Conservation (phyloP, 108 stramenopile genomes). For the Bacterosira constricta region DNA sequence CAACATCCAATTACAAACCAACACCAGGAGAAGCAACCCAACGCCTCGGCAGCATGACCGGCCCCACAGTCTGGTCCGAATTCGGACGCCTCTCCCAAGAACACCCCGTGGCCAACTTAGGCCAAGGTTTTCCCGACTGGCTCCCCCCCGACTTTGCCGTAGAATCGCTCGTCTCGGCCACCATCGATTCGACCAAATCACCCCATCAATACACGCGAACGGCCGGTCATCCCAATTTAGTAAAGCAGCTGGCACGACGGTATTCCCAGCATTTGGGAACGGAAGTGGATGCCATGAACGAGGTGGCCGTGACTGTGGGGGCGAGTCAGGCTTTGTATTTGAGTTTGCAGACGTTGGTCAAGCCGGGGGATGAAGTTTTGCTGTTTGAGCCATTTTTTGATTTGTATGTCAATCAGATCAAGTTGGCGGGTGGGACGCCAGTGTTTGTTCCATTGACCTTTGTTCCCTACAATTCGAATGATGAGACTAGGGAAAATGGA, state of each 20-base stretch:
- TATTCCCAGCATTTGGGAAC: conserved; percentile 88
- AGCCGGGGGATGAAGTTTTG: conserved; percentile 95
- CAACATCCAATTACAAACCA: neutral
- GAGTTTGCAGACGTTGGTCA: conserved; percentile 81
- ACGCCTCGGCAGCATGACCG: conserved; percentile 60
- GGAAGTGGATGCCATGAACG: conserved; percentile 74
- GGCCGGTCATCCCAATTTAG: conserved; percentile 93
- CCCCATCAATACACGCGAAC: conserved; percentile 96
- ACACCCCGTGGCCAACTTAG: conserved; percentile 56
- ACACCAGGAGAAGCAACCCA: conserved; percentile 62
- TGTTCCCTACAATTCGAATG: conserved; percentile 55
- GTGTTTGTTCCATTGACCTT: conserved; percentile 83
- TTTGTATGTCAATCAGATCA: conserved; percentile 86
- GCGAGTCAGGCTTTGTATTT: conserved; percentile 92
- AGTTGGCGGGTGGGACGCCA: conserved; percentile 84
- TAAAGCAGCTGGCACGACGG: conserved; percentile 82
- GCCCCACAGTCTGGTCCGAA: conserved; percentile 89
- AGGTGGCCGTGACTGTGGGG: conserved; percentile 96
- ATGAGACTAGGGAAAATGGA: neutral
- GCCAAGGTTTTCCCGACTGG: conserved; percentile 90
- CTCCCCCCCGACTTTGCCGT: conserved; percentile 84
- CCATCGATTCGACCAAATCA: conserved; percentile 55
- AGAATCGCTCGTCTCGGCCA: conserved; percentile 70
- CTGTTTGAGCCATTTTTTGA: conserved; percentile 99
- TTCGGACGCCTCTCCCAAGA: conserved; percentile 79